These are phyloP conservation scores for Aspergillus sojae DNA, from an alignment of 2,329 filamentous ascomycete genomes.

Conservation along the genomic window DNA sequence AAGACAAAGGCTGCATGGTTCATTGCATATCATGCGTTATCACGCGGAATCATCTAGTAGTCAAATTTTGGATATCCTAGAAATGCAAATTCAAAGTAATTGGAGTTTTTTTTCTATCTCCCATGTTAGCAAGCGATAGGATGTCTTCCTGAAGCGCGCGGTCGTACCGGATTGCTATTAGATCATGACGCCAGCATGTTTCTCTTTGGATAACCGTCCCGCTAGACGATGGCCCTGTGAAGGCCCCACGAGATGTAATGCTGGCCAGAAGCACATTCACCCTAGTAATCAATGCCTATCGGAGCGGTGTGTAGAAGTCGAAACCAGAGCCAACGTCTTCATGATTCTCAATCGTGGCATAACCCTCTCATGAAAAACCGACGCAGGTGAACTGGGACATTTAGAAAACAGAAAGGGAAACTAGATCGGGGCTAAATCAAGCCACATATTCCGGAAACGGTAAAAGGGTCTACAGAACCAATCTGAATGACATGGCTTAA, in stretches of 20 bases:
- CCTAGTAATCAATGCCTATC: neutral
- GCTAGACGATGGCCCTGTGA: conserved; percentile 8
- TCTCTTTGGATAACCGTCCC: conserved; percentile 12
- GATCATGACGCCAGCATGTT: conserved; percentile 32
- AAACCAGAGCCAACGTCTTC: conserved; percentile 1
- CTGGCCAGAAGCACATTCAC: conserved; percentile 25
- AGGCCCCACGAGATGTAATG: conserved; percentile 17
- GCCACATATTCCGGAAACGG: conserved; percentile 7
- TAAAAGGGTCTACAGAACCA: conserved; percentile 1
- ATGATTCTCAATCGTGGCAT: neutral
- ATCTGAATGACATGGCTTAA: conserved; percentile 20
- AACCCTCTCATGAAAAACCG: neutral
- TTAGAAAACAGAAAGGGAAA: conserved; percentile 8
- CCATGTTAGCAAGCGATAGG: conserved; percentile 21
- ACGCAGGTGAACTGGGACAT: conserved; percentile 1
- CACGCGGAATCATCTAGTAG: conserved; percentile 14
- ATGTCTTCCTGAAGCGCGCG: neutral
- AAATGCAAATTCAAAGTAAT: conserved; percentile 10
- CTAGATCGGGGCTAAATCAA: neutral
- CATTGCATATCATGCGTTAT: conserved; percentile 7
- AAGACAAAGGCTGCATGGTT: neutral
- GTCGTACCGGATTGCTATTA: conserved; percentile 31
- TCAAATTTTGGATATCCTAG: conserved; percentile 15
- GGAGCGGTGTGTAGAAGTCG: neutral
- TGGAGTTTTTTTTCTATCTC: conserved; percentile 7